Percentiles rank a stretch among this genome's conserved stretches.
phyloP scores from a whole-genome alignment of 306 rosid genomes.

The Acacia acuminata region DNA sequence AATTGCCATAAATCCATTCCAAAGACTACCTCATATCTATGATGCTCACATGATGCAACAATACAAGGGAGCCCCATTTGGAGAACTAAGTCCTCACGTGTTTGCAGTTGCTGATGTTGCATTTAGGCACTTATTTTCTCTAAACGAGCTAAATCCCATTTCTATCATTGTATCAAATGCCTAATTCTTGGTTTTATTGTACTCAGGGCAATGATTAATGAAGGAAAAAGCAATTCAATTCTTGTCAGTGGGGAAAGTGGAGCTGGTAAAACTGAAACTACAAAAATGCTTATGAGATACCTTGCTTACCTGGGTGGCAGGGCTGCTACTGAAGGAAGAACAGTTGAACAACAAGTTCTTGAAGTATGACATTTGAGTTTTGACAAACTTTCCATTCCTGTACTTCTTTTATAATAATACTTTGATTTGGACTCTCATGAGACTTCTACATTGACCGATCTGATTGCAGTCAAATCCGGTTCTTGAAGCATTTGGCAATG shows the following conservation, averaged over 20 bases:
- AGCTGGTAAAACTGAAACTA: conserved; percentile 99
- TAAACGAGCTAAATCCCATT: conserved; percentile 17
- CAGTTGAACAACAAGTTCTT: conserved; percentile 99
- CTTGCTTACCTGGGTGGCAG: conserved; percentile 97
- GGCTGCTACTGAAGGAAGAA: conserved; percentile 92
- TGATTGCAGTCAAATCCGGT: conserved; percentile 96
- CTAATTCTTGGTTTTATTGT: conserved; percentile 26
- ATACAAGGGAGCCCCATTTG: conserved; percentile 98
- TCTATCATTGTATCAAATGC: conserved; percentile 25
- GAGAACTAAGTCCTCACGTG: conserved; percentile 96
- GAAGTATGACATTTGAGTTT: conserved; percentile 57
- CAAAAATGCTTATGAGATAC: conserved; percentile 98
- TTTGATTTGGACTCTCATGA: conserved; percentile 27
- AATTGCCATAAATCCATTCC: conserved; percentile 98
- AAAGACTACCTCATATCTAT: conserved; percentile 90
- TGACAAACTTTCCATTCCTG: conserved; percentile 8
- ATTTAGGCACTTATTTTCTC: conserved; percentile 64
- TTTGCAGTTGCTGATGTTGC: conserved; percentile 99
- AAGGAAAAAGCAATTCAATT: conserved; percentile 94
- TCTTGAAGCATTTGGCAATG: conserved; percentile 99
- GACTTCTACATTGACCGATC: conserved; percentile 29
- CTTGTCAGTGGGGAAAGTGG: conserved; percentile 99
- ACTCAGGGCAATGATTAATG: conserved; percentile 89
- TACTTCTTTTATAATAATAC: background rate
- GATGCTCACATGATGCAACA: conserved; percentile 97